phyloP scores from a whole-genome alignment of 192 early-diverging fungal species.

The Coemansia sp. region DNA sequence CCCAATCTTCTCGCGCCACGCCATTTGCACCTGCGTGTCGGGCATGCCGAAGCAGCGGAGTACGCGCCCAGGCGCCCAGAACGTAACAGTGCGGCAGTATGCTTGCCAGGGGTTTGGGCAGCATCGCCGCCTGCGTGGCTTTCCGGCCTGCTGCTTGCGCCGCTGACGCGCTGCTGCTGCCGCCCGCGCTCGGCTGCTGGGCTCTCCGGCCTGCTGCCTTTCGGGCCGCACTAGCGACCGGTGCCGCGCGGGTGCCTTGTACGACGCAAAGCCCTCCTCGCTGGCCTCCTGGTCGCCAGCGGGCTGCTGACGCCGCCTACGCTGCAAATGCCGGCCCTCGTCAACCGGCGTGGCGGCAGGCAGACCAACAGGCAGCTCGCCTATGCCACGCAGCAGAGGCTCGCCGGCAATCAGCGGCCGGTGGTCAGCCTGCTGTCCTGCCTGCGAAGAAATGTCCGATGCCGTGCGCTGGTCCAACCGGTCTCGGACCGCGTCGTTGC shows the following conservation, averaged over 20 bases:
- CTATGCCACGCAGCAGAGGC: slow-evolving; percentile 40
- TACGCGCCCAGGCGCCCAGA: slow-evolving; percentile 60
- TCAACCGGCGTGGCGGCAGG: slow-evolving; percentile 9
- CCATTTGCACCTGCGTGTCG: slow-evolving; percentile 66
- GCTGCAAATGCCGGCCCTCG: slow-evolving; percentile 30
- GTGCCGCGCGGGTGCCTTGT: slow-evolving; percentile 50
- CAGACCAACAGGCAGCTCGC: slow-evolving; percentile 18
- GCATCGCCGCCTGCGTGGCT: slow-evolving; percentile 34
- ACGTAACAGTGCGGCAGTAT: slow-evolving; percentile 76
- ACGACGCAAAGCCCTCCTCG: slow-evolving; percentile 22
- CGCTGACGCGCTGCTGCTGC: slow-evolving; percentile 30
- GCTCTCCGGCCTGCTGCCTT: slow-evolving; percentile 22
- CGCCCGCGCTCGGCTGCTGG: slow-evolving; percentile 23
- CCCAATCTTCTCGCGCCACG: slow-evolving; percentile 97
- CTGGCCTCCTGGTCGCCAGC: slow-evolving; percentile 19
- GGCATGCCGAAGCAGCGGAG: slow-evolving; percentile 61
- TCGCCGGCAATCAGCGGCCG: slow-evolving; percentile 44
- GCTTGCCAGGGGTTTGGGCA: slow-evolving; percentile 66
- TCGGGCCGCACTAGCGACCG: slow-evolving; percentile 73
- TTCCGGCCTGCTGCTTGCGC: slow-evolving; percentile 37
- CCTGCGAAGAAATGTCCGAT: slow-evolving; percentile 52
- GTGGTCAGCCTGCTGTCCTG: slow-evolving; percentile 13
- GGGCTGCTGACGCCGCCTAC: slow-evolving; percentile 9
- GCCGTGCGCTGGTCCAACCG: slow-evolving; percentile 44
- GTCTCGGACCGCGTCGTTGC: slow-evolving; percentile 36